Base-by-base conservation (phyloP, 2,329 filamentous ascomycete genomes). In the Piedraia hortae region DNA sequence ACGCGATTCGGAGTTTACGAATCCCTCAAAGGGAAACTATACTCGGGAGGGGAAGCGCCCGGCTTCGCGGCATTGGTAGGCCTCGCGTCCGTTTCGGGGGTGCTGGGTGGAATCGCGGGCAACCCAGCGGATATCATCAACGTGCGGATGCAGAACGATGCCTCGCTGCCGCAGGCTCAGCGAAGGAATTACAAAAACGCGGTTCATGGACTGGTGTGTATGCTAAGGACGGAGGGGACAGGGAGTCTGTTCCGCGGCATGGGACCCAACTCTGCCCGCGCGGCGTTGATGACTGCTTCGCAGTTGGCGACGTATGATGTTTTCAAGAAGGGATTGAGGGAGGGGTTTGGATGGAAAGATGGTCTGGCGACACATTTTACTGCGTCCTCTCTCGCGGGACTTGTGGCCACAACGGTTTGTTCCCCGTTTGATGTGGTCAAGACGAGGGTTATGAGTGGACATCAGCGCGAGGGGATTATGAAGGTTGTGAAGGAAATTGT, bases 1-100 rank as follows among this genome's bases (percentile, higher is more conserved):
- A 85, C 78, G 16, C 75, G 85, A 21, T 97, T 97, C 51, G 85
- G 78, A 31, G 66, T 91, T 31, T 97, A 97, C 54, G 85, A 93
- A 50, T 67, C 89, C 34, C 56, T 93, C 27, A 97, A 97, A 50
- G 51, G 60, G 12, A 60, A 58, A 22, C 56, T 69, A 39, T 61
- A 62, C 16, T 51, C 56, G 5, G 31, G 47, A 14, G 41, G 43
- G 2, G 35, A 41, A 3, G 43, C 54, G 23, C 70, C 78, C 3
- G 64, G 70, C 2, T 66, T 90, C 35, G 54, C 65, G 6, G 32
- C 34, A 9, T 66, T 97, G 6, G 59, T 90, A 31, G 72, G 61
- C 32, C 73, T 93, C 46, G 75, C 82, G 23, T 70, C 66, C 12
- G 50, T 64, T 13, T 82, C 85, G 5, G 85, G 85, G 22, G 74